Evolutionary conservation across 225 moss, liverwort and hornwort species (phyloP).

Genomic region (Lunularia cruciata): DNA sequence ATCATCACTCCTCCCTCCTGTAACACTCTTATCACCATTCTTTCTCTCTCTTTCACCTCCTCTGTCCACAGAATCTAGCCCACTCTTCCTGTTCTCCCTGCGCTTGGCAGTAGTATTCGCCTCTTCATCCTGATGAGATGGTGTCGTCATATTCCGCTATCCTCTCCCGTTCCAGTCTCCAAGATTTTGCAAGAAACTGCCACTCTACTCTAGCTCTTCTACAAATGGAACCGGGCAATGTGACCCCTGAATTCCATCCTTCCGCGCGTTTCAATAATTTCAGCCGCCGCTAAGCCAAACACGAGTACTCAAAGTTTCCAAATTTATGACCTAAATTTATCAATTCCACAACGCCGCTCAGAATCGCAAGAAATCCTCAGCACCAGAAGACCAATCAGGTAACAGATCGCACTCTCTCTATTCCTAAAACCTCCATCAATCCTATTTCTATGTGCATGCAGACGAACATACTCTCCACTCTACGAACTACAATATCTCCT

Average conservation of each 20-base stretch:
- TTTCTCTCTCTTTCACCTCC: slow-evolving; percentile 16
- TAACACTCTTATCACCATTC: slow-evolving; percentile 4
- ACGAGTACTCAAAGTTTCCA: no score
- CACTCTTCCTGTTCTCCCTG: slow-evolving; percentile 2
- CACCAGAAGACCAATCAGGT: background rate
- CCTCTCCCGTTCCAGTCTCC: background rate
- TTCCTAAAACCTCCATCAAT: background rate
- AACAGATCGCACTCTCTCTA: background rate
- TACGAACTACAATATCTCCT: no score
- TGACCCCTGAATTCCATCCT: background rate
- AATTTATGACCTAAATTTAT: slow-evolving; percentile 10
- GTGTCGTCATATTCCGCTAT: background rate
- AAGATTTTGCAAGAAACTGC: background rate
- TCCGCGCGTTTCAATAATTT: slow-evolving; percentile 1
- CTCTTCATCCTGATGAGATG: background rate
- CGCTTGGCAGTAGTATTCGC: slow-evolving; percentile 1
- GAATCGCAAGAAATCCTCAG: background rate
- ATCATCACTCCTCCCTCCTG: slow-evolving; percentile 16
- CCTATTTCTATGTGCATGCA: no score
- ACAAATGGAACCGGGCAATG: background rate
- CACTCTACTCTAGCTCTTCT: background rate
- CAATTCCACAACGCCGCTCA: background rate
- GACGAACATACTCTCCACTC: no score
- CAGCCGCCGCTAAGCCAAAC: no score
- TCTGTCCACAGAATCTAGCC: slow-evolving; percentile 15